phyloP scores from a whole-genome alignment of 2,329 filamentous ascomycete species.

The Lachnellula willkommii region DNA sequence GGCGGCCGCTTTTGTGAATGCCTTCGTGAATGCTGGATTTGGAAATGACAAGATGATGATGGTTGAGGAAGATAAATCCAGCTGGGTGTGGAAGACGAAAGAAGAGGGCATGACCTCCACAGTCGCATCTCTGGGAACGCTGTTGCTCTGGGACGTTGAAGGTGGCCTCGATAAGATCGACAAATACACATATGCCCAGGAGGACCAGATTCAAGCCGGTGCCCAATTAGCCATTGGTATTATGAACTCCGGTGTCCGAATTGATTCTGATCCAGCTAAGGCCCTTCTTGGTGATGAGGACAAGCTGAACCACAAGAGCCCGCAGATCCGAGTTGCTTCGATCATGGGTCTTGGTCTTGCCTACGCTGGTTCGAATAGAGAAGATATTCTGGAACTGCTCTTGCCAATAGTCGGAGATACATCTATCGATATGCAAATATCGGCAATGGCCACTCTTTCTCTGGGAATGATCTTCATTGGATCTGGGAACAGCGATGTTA shows the following conservation, averaged over 20 bases:
- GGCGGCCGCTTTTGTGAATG: conserved; percentile 92
- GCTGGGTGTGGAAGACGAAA: conserved; percentile 99
- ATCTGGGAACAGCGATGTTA: conserved; percentile 84
- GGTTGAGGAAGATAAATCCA: conserved; percentile 78
- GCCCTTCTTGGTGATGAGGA: conserved; percentile 77
- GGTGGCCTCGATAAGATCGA: conserved; percentile 89
- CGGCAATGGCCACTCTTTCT: conserved; percentile 89
- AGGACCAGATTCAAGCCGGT: conserved; percentile 83
- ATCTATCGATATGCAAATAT: conserved; percentile 85
- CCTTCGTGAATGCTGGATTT: conserved; percentile 93
- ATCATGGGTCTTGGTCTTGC: conserved; percentile 96
- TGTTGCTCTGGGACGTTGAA: conserved; percentile 92
- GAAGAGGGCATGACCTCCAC: conserved; percentile 97
- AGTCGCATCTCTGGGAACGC: conserved; percentile 84
- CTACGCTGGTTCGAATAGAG: conserved; percentile 91
- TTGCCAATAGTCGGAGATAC: conserved; percentile 84
- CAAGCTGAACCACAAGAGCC: conserved; percentile 72
- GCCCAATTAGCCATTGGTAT: conserved; percentile 91
- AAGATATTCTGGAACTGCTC: conserved; percentile 77
- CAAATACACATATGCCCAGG: conserved; percentile 80
- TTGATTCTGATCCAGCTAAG: conserved; percentile 85
- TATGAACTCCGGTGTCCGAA: conserved; percentile 84
- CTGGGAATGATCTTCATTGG: conserved; percentile 90
- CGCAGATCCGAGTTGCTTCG: conserved; percentile 71
- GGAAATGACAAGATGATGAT: conserved; percentile 98